Evolutionary conservation across 1,284 basidiomycete genomes (phyloP), one percentile per base, ranked within the genome.

Genomic region (Rhodotorula sp.): DNA sequence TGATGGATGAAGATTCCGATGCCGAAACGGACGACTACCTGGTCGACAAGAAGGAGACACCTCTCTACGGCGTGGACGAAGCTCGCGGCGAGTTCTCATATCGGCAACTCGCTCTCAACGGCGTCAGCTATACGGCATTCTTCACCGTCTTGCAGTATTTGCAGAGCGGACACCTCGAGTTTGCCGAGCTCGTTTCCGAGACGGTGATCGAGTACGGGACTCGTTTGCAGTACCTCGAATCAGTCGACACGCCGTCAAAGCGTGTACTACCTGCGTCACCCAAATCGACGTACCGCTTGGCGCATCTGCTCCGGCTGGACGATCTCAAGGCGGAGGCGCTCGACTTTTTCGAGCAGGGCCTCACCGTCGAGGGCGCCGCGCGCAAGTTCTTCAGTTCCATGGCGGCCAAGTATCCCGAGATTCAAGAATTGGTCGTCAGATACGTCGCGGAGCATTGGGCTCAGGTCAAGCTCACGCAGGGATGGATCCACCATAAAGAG

Each of bases 141-240:
- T 75, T 75, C 54, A 75, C 78, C 33, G 71, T 81, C 58, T 72
- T 80, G 24, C 75, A 76, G 67, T 80, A 75, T 54, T 65, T 80
- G n/a, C 77, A 79, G 53, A 79, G 79, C 29, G 74, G 78, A 6
- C 29, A 37, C 37, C 58, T 66, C 37, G 1, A 5, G 30, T 72
- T 72, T 49, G 49, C 64, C 0, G 49, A 59, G 0, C 48, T 72
- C 49, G 2, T 5, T 10, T 68, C 70, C 37, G 37, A 42, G 12
- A 42, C 37, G 37, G 37, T 2, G 37, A 2, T 10, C 2, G 10
- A 14, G 37, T 2, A 42, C 8, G 37, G 14, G 1, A 42, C 33
- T 10, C 48, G 26, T 24, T 30, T 29, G 53, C 26, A 54, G 20
- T 12, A 42, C 33, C 30, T 33, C 26, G 12, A 26, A 3, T 7